A percentile compares a stretch with the other conserved stretches of the same genome.
Conservation (phyloP, 2,329 filamentous ascomycete genomes). For the Epichloe sylvatica region DNA sequence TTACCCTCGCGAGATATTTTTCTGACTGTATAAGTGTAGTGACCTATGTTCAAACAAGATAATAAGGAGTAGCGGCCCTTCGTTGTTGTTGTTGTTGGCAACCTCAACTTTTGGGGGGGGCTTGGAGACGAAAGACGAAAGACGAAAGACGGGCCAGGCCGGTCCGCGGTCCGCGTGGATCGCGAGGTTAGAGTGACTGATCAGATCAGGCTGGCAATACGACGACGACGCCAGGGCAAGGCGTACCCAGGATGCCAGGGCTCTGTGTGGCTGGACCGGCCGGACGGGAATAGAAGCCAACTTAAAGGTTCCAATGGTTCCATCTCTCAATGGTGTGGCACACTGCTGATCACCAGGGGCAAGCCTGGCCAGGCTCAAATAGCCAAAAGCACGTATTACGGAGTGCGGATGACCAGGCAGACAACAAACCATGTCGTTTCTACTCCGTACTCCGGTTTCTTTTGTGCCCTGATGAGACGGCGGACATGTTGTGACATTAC, state of each 20-base stretch:
- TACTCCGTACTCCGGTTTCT: not conserved
- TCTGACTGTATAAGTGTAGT: not conserved
- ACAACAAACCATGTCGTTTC: not conserved
- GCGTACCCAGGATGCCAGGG: not conserved
- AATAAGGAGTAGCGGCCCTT: not conserved
- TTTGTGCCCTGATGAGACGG: not conserved
- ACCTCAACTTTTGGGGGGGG: not conserved
- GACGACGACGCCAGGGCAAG: not conserved
- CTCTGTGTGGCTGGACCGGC: not conserved
- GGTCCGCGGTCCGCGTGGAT: not conserved
- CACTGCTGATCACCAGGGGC: not conserved
- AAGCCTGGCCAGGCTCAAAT: not conserved
- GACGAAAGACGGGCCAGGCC: not conserved
- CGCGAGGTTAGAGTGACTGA: not conserved
- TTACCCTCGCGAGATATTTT: too few species aligned
- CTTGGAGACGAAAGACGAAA: too few species aligned
- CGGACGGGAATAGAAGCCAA: constrained; percentile 1
- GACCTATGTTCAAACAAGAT: not conserved
- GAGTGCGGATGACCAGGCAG: not conserved
- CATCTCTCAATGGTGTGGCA: not conserved
- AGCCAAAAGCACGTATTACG: not conserved
- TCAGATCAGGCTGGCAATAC: not conserved
- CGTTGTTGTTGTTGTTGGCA: not conserved
- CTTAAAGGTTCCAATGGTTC: not conserved
- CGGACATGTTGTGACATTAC: not conserved